These are phyloP conservation scores for Knoxdaviesia capensis DNA, from an alignment of 2,329 filamentous ascomycete species.

Conservation along the genomic window DNA sequence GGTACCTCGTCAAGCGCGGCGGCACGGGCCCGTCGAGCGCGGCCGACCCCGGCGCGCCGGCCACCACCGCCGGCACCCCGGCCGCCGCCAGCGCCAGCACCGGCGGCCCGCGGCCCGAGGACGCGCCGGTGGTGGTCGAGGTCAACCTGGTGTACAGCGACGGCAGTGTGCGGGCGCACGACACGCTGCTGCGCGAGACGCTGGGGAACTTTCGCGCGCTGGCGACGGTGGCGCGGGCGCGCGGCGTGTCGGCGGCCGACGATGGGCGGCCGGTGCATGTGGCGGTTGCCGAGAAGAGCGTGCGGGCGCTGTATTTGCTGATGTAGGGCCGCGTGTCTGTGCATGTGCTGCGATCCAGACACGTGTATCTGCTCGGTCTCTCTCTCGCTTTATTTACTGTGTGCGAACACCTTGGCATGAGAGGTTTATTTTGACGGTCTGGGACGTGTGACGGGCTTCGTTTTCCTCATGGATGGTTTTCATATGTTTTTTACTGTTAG, in stretches of 20 bases:
- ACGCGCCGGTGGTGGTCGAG: constrained; percentile 39
- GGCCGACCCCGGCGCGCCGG: too few species aligned
- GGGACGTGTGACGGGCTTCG: too few species aligned
- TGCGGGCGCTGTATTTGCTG: constrained; percentile 41
- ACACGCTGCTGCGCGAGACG: constrained; percentile 49
- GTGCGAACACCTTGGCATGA: too few species aligned
- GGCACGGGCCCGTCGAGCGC: too few species aligned
- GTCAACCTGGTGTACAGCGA: constrained; percentile 42
- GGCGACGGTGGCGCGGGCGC: constrained; percentile 45
- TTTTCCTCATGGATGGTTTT: too few species aligned
- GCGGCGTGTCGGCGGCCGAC: constrained; percentile 38
- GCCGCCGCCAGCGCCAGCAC: too few species aligned
- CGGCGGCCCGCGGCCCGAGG: too few species aligned
- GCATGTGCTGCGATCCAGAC: not conserved
- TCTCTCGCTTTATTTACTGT: constrained; percentile 7
- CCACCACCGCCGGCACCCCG: too few species aligned
- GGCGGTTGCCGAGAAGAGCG: constrained; percentile 48
- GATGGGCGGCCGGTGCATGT: constrained; percentile 63
- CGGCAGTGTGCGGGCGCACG: constrained; percentile 31
- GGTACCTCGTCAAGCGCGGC: constrained; percentile 44
- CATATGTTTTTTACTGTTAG: too few species aligned
- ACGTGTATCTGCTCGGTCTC: constrained; percentile 2
- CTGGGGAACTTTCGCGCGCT: constrained; percentile 48
- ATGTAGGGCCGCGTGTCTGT: constrained; percentile 23
- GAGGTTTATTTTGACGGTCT: too few species aligned